Evolutionary conservation across 768 basidiomycete species (phyloP).

Genomic region (Tricholoma matsutake): DNA sequence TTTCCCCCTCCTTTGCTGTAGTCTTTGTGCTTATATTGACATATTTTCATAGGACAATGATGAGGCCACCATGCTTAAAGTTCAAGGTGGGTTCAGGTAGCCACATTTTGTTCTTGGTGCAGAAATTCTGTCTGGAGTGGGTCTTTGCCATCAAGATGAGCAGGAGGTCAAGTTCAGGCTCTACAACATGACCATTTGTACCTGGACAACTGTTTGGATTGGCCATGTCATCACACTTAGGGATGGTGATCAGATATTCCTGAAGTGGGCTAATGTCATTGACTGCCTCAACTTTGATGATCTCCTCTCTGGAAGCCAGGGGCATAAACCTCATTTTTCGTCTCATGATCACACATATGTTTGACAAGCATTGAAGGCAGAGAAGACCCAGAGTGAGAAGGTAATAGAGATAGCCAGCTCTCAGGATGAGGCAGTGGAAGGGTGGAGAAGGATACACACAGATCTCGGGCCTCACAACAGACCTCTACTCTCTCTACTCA

Average conservation of each 20-base stretch:
- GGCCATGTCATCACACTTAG: background rate
- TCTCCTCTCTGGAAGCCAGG: no score
- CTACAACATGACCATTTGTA: background rate
- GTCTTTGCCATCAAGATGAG: background rate
- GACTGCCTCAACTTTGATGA: no score
- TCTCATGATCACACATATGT: no score
- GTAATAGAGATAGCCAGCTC: no score
- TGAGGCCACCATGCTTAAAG: background rate
- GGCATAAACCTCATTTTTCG: no score
- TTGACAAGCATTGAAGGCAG: no score
- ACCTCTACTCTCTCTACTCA: no score
- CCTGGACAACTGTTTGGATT: slow-evolving; percentile 3
- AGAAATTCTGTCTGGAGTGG: background rate
- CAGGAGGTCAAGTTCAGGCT: background rate
- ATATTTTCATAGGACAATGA: background rate
- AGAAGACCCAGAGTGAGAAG: no score
- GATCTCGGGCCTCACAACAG: no score
- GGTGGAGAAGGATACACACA: no score
- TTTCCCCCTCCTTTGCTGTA: background rate
- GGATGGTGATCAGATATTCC: slow-evolving; percentile 2
- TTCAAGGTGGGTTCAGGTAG: slow-evolving; percentile 4
- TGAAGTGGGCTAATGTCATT: background rate
- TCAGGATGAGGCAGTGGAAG: no score
- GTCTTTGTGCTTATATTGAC: background rate
- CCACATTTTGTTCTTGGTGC: slow-evolving; percentile 1